phyloP scores from a whole-genome alignment of 352 stramenopile genomes.

The Pythium sp. region DNA sequence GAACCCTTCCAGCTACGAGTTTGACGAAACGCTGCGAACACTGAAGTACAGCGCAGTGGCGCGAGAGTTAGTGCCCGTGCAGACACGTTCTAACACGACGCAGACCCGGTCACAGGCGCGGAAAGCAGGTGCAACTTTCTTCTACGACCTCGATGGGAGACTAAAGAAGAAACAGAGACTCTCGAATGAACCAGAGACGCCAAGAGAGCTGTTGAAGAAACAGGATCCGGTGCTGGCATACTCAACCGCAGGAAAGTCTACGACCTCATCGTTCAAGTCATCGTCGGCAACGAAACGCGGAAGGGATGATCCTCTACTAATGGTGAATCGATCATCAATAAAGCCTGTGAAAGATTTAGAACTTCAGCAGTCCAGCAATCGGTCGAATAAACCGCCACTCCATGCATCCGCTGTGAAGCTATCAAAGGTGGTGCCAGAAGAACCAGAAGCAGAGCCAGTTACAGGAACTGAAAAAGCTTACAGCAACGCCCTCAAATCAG shows the following conservation, averaged over 20 bases:
- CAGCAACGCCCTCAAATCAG: not conserved
- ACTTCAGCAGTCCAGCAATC: not conserved
- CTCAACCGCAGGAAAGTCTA: slow-evolving; percentile 9
- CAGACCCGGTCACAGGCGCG: slow-evolving; percentile 13
- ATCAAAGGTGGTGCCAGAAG: not conserved
- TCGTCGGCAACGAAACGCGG: slow-evolving; percentile 1
- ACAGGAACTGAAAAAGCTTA: not conserved
- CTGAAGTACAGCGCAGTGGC: slow-evolving; percentile 93
- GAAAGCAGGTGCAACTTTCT: slow-evolving; percentile 23
- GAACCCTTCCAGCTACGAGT: slow-evolving; percentile 91
- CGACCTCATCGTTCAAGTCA: not conserved
- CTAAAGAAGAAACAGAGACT: slow-evolving; percentile 39
- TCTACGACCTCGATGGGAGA: slow-evolving; percentile 51
- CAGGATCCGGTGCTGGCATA: slow-evolving; percentile 10
- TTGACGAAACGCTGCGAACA: slow-evolving; percentile 96
- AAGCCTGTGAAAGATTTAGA: slow-evolving; percentile 1
- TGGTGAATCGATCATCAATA: not conserved
- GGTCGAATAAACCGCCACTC: not conserved
- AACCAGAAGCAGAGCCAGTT: not conserved
- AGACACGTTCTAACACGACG: slow-evolving; percentile 30
- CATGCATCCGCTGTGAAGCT: not conserved
- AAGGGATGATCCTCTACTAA: not conserved
- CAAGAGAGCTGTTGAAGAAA: not conserved
- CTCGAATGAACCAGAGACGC: slow-evolving; percentile 23
- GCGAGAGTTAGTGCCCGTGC: slow-evolving; percentile 83